Base-by-base conservation (phyloP, 139 green algal species). In the Mesotaenium endlicherianum region DNA sequence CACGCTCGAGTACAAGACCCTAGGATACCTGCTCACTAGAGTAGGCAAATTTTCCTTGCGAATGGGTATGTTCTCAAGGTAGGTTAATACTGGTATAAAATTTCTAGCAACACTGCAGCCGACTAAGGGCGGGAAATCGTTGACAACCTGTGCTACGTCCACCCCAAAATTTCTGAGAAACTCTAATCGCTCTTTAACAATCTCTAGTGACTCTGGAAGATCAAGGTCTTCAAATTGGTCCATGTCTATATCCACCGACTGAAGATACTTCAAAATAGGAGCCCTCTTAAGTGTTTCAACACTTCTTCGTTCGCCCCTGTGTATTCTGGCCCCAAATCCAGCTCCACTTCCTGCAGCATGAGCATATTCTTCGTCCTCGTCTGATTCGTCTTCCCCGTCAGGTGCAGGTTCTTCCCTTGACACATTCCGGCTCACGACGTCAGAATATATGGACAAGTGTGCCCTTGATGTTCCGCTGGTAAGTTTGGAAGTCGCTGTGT, bases 71-170 rank as follows among this genome's bases (percentile, higher is more conserved):
- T 8, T 47, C 47, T 86, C 70, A 16, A 86, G 71, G 71, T 85
- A 85, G 38, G 43, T 44, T 3, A 86, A 60, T 26, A 86, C 80
- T 16, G 80, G 80, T 2, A 86, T 43, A 31, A 76, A 86, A 39
- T 86, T 86, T 40, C 80, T 69, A 30, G 69, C 34, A 11, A 86
- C 53, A 49, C 80, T 86, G 36, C 80, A 85, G 4, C 72, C 68
- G 39, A 80, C 26, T 16, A 86, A n/a, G 0, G 80, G 80, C 4
- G 80, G 80, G 38, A 85, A 86, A 16, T 82, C 50, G 39, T 70
- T 70, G 39, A 81, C 59, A 34, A 80, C 34, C 41, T 80, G 38
- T 0, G 71, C 71, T 14, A 58, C 34, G 75, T 81, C 59, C 17
- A 81, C 30, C 3, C 75, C 43, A 2, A 81, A 43, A 44, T 43